Conservation (phyloP, 225 moss, liverwort and hornwort genomes). For the Physcomitrellopsis africana region DNA sequence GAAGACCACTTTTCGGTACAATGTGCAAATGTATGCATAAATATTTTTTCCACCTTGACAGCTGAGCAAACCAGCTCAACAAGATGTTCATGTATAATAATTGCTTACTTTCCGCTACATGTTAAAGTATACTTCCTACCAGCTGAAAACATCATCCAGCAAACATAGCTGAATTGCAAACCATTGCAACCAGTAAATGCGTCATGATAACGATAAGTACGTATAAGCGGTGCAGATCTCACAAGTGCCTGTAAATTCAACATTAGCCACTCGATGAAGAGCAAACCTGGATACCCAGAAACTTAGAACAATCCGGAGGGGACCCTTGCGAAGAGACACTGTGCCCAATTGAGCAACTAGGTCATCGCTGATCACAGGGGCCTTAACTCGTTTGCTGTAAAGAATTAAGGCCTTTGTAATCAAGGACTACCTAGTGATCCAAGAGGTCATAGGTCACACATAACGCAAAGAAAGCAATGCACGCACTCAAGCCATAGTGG, state of each 20-base stretch:
- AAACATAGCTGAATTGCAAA: constrained; percentile 23
- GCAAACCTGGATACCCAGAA: constrained; percentile 74
- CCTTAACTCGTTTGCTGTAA: constrained; percentile 55
- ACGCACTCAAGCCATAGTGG: constrained; percentile 61
- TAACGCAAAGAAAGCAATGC: constrained; percentile 65
- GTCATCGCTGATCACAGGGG: constrained; percentile 80
- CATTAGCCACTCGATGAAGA: constrained; percentile 47
- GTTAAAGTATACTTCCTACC: constrained; percentile 5
- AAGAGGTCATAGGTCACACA: constrained; percentile 57
- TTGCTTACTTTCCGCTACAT: constrained; percentile 13
- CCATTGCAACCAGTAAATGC: constrained; percentile 18
- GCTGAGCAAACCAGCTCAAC: constrained; percentile 19
- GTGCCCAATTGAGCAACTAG: constrained; percentile 71
- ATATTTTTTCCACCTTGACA: background rate
- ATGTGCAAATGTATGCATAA: constrained; percentile 2
- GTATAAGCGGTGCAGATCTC: constrained; percentile 25
- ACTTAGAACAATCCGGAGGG: constrained; percentile 56
- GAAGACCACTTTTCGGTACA: constrained; percentile 6
- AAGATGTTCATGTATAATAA: constrained; percentile 20
- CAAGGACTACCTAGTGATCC: constrained; percentile 77
- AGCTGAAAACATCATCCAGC: constrained; percentile 24
- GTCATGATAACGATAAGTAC: constrained; percentile 17
- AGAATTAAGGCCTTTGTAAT: constrained; percentile 76
- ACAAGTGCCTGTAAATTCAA: constrained; percentile 42
- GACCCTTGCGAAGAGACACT: constrained; percentile 50